Base-by-base conservation (phyloP, 176 grass and related monocot genomes). In the Ampelocalamus luodianensis region DNA sequence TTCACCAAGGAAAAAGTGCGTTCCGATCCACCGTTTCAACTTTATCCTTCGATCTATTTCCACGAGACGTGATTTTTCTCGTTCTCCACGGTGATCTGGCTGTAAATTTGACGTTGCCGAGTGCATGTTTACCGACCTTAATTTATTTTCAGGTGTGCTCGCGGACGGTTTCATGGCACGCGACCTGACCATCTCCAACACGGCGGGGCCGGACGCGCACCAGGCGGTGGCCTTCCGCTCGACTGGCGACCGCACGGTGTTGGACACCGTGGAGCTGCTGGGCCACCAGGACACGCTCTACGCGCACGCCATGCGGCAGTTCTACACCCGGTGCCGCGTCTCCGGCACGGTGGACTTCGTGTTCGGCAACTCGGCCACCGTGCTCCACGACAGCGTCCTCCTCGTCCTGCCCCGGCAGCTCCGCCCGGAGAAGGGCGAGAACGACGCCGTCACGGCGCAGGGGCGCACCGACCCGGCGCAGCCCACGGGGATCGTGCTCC, bases 241-340 rank as follows among this genome's bases (percentile, higher is more conserved):
- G 22, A 88, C 91, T 42, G 88, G 90, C 38, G 96, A 99, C 90
- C 88, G 87, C 34, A 94, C 90, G 71, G 90, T 99, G 58, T 75
- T 99, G 1, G 96, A 99, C 77, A 62, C 65, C 0, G 96, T 99
- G 1, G 93, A 99, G 85, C 92, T 99, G 12, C 64, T 88, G 1
- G 93, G 91, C 5, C 93, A 99, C 86, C 96, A 95, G 87, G 96
- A 98, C 88, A 98, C 96, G n/a, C 91, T 98, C 10, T 98, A 98
- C 77, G 89, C 78, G 42, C 91, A 90, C 72, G 80, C 91, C 17
- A 85, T 98, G 75, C 96, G 96, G 1, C 96, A 98, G 65, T 90
- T 93, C 83, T 98, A 94, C 86, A 94, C 78, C 37, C 88, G 90
- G 29, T 96, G 93, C 88, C 96, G 86, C 83, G 91, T 99, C 59